Percentiles rank a stretch among this genome's conserved stretches.
Conservation (phyloP, 2,329 filamentous ascomycete species). For the Lachnellula arida region DNA sequence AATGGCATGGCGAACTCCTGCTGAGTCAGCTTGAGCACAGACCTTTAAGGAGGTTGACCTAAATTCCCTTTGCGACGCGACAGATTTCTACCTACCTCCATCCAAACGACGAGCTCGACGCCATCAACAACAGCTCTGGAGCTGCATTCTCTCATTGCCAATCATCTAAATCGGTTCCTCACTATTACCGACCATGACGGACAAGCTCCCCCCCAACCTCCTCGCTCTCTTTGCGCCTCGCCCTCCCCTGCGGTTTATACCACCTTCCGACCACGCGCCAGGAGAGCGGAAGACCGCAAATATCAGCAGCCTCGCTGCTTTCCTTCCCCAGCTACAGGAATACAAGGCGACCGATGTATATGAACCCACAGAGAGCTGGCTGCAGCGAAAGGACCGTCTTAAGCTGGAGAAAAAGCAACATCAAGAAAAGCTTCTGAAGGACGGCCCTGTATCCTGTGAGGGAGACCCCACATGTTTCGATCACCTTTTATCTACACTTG, state of each 20-base stretch:
- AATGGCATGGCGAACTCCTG: too few species aligned
- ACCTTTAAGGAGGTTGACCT: too few species aligned
- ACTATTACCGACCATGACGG: slow-evolving; percentile 65
- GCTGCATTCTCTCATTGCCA: slow-evolving; percentile 5
- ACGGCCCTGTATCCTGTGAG: slow-evolving; percentile 31
- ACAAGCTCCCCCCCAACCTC: slow-evolving; percentile 90
- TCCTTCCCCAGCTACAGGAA: slow-evolving; percentile 65
- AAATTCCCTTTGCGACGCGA: slow-evolving; percentile 15
- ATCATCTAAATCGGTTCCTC: slow-evolving; percentile 5
- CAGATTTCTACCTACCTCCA: neutral
- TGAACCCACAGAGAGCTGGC: slow-evolving; percentile 84
- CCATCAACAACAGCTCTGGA: slow-evolving; percentile 12
- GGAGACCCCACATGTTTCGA: slow-evolving; percentile 24
- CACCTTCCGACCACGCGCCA: slow-evolving; percentile 75
- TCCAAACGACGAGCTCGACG: neutral
- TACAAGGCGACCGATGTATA: slow-evolving; percentile 77
- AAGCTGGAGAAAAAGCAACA: slow-evolving; percentile 73
- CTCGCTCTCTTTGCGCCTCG: slow-evolving; percentile 93
- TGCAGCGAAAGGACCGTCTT: slow-evolving; percentile 79
- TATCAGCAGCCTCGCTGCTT: slow-evolving; percentile 70
- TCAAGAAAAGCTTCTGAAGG: slow-evolving; percentile 47
- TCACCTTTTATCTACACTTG: slow-evolving; percentile 23
- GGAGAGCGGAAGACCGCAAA: slow-evolving; percentile 73
- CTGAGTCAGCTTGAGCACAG: too few species aligned
- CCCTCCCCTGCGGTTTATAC: slow-evolving; percentile 84